Base-by-base conservation (phyloP, 2,329 filamentous ascomycete species). In the Aspergillus persii region DNA sequence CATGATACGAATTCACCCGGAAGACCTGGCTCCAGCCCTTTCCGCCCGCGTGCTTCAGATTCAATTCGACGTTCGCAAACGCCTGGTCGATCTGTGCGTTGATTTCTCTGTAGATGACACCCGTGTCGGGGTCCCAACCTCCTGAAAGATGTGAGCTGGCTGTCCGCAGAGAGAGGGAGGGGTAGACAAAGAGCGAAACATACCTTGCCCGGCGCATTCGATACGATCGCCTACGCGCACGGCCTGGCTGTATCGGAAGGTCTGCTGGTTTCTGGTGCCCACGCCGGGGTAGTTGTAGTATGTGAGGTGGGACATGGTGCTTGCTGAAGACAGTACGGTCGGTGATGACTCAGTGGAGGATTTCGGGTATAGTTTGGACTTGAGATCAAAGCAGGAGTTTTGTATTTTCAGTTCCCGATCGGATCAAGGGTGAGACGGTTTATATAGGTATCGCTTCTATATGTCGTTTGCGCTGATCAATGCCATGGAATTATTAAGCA, bases 11-110 rank as follows among this genome's bases (percentile, higher is more conserved):
- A 18, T 75, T 77, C 26, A 84, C 74, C 0, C 74, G 72, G 68
- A 71, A 83, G 0, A 87, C 84, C 59, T 86, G 82, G 18, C 56
- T 47, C 69, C 69, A 69, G 15, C 68, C n/a, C 58, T 82, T 79
- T 0, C 82, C 83, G 1, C 86, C 85, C 0, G 83, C 84, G 15
- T 80, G 65, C 47, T 76, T 79, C 4, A 88, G 70, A 30, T 69
- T 74, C 4, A 76, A 67, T 1, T 88, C 83, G 8, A 86, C 81
- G 57, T 87, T 88, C 3, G 67, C 70, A 64, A 88, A 88, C 0
- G 84, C 82, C 55, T 79, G 76, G 53, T 81, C 80, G 50, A 84
- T 80, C 54, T 84, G 75, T 0, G 71, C 75, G 50, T 77, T 76
- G 46, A 81, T 71, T 9, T 81, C 76, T 2, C 63, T 65, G 56